These are phyloP conservation scores for Halophytophthora batemanensis DNA, from an alignment of 352 stramenopile species.

Conservation along the genomic window DNA sequence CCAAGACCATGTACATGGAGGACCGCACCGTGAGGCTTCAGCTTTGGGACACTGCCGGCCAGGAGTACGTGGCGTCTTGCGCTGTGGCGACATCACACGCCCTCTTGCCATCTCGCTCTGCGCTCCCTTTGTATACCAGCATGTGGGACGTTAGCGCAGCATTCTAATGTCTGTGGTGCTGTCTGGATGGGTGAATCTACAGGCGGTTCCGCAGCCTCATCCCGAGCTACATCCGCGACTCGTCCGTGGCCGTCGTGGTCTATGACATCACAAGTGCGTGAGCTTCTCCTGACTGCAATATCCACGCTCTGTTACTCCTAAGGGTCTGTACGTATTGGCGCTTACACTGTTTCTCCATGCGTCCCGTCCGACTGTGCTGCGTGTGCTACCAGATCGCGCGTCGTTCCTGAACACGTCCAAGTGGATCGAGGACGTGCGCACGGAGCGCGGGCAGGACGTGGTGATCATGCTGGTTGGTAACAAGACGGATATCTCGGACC, in stretches of 20 bases:
- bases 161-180: constrained; percentile 3
- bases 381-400: constrained; percentile 73
- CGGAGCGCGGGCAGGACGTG: constrained; percentile 97
- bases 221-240: constrained; percentile 98
- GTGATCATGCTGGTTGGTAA: constrained; percentile 99
- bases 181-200: not conserved
- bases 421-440: constrained; percentile 99
- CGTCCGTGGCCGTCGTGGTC: constrained; percentile 98
- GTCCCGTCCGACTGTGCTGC: not conserved
- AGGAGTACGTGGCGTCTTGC: constrained; percentile 77
- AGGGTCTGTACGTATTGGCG: not conserved
- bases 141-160: too few relatives aligned
- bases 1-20: constrained; percentile 99
- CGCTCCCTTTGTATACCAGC: not conserved
- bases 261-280: constrained; percentile 98
- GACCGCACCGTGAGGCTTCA: constrained; percentile 98
- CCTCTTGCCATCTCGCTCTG: not conserved
- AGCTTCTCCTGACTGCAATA: too few relatives aligned
- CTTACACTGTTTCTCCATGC: not conserved
- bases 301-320: too few relatives aligned
- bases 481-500: constrained; percentile 99
- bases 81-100: constrained; percentile 1
- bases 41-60: constrained; percentile 98
- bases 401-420: constrained; percentile 99
- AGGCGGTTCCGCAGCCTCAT: constrained; percentile 93